Base-by-base conservation (phyloP, 2,329 filamentous ascomycete genomes). In the Talaromyces sp. region DNA sequence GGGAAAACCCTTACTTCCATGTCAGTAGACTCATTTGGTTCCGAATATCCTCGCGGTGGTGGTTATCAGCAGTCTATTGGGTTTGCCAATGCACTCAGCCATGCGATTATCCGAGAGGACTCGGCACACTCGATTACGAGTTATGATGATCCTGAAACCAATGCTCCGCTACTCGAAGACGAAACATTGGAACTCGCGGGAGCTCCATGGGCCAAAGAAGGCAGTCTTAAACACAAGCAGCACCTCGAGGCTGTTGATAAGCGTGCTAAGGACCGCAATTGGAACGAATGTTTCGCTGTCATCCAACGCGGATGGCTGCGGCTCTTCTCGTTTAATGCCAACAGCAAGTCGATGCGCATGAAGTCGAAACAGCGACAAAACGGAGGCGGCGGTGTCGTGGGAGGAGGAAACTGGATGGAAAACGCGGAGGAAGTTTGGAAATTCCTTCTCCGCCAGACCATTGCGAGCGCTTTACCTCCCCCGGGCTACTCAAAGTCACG, bases 131-230 rank as follows among this genome's bases (percentile, higher is more conserved):
- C 81, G 1, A 77, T 80, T 67, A 78, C 66, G 76, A 70, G 81
- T 80, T 67, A 80, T 65, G 88, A 89, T 68, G 87, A 88, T 33
- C 85, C 86, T 52, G 77, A 86, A 36, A 82, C 82, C 55, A 79
- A 80, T 1, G 81, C 85, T 5, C 86, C 89, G 30, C 79, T 97
- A 9, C 85, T 98, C 0, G 94, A 97, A 69, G 95, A 98, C 70
- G 95, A 99, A 70, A 92, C 89, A 0, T 83, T 99, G 12, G 93
- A 96, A 71, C 86, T 99, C 44, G 87, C 90, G 10, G 95, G 95
- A 28, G 91, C 95, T n/a, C 95, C 95, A 0, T 99, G 95, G 95
- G 89, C 96, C 31, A 99, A 99, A 77, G 95, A 99, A 76, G 95
- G 95, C 65, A 91, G 96, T 68, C 82, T 98, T 23, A 94, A 94